These are phyloP conservation scores for Monosporascus ibericus DNA, from an alignment of 2,329 filamentous ascomycete species.

Conservation along the genomic window DNA sequence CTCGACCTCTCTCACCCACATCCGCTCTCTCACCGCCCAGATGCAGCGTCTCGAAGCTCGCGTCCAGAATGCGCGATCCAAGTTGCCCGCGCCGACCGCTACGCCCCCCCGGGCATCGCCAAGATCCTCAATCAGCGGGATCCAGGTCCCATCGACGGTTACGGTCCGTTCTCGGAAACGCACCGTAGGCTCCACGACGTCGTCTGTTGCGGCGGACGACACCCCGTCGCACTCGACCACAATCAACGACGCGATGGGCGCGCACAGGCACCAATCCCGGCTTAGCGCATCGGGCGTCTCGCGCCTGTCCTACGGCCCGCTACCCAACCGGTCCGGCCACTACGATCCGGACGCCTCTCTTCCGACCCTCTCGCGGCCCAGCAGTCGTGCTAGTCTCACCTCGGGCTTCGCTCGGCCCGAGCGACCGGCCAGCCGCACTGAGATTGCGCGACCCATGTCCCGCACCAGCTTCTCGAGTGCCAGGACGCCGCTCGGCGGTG, in stretches of 20 bases:
- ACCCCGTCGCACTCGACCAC: slow-evolving; percentile 44
- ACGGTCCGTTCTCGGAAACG: slow-evolving; percentile 67
- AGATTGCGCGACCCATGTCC: slow-evolving; percentile 58
- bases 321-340: slow-evolving; percentile 45
- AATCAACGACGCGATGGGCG: slow-evolving; percentile 22
- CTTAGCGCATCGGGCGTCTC: slow-evolving; percentile 58
- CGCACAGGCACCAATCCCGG: slow-evolving; percentile 46
- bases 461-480: slow-evolving; percentile 55
- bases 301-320: slow-evolving; percentile 56
- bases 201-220: slow-evolving; percentile 42
- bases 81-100: slow-evolving; percentile 72
- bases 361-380: slow-evolving; percentile 56
- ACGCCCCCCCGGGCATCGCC: slow-evolving; percentile 81
- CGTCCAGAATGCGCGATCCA: slow-evolving; percentile 86
- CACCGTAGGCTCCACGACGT: slow-evolving; percentile 49
- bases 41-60: slow-evolving; percentile 95
- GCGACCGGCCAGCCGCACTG: slow-evolving; percentile 47
- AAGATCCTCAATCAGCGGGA: slow-evolving; percentile 40
- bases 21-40: slow-evolving; percentile 87
- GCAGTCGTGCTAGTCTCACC: slow-evolving; percentile 62
- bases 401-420: slow-evolving; percentile 31
- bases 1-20: slow-evolving; percentile 77
- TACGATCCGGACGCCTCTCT: slow-evolving; percentile 36
- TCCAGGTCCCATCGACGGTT: slow-evolving; percentile 47
- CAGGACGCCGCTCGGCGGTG: slow-evolving; percentile 58